Evolutionary conservation across 108 stramenopile genomes (phyloP).

Genomic region (Skeletonema marinoi): DNA sequence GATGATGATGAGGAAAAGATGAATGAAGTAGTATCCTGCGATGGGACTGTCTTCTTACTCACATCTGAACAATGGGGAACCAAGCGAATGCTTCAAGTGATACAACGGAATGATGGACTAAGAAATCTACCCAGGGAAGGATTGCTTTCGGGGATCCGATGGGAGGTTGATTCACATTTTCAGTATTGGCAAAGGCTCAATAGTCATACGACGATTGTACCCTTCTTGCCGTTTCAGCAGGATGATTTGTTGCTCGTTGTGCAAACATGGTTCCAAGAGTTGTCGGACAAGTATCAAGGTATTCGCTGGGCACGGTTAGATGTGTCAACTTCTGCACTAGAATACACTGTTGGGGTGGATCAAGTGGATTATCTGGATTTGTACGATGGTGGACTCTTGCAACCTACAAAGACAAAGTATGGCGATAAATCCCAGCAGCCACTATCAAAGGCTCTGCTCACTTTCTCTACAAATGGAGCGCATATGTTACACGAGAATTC

Average conservation of each 20-base stretch:
- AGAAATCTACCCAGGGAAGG: slow-evolving; percentile 2
- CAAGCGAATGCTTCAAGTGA: slow-evolving; percentile 30
- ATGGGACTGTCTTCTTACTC: slow-evolving; percentile 43
- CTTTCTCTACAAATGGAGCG: slow-evolving; percentile 34
- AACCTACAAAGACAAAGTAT: background rate
- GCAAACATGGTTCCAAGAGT: slow-evolving; percentile 12
- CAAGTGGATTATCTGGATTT: slow-evolving; percentile 45
- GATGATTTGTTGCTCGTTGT: slow-evolving; percentile 34
- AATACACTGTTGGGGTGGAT: slow-evolving; percentile 24
- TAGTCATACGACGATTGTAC: slow-evolving; percentile 31
- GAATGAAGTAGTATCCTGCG: slow-evolving; percentile 11
- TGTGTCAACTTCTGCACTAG: slow-evolving; percentile 25
- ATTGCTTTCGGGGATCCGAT: slow-evolving; percentile 17
- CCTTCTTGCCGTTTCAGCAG: slow-evolving; percentile 40
- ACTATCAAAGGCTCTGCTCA: background rate
- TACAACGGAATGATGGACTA: slow-evolving; percentile 27
- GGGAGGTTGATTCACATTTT: slow-evolving; percentile 35
- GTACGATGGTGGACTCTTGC: background rate
- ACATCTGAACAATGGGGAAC: slow-evolving; percentile 49
- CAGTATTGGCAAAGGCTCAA: background rate
- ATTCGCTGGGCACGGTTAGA: slow-evolving; percentile 35
- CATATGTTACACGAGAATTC: slow-evolving; percentile 21
- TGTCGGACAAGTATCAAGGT: slow-evolving; percentile 17
- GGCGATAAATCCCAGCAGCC: background rate
- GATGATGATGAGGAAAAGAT: background rate